A percentile compares a stretch with the other conserved stretches of the same genome.
Conservation (phyloP, 2,329 filamentous ascomycete genomes). For the Paecilomyces fulvus region DNA sequence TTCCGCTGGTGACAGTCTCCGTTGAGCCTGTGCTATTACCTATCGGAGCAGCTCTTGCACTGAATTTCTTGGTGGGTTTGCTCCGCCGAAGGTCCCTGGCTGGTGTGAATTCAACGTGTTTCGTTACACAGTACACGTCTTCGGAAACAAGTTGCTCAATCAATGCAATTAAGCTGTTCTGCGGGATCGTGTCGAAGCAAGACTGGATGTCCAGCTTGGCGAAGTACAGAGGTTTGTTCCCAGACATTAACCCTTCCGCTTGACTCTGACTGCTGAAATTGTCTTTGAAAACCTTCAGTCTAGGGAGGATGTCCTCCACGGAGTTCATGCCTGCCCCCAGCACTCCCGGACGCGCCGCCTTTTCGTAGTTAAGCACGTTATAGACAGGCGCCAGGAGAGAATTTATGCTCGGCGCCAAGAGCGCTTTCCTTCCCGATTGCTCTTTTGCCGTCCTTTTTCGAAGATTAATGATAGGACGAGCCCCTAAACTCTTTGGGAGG, state of each 20-base stretch:
- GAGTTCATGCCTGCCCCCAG: conserved; percentile 79
- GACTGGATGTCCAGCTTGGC: conserved; percentile 86
- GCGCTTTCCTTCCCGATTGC: conserved; percentile 32
- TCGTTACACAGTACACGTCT: conserved; percentile 60
- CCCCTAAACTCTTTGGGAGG: conserved; percentile 67
- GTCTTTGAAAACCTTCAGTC: conserved; percentile 60
- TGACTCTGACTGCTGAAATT: conserved; percentile 7
- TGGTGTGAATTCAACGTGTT: conserved; percentile 64
- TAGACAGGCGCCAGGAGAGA: conserved; percentile 63
- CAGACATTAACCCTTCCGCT: conserved; percentile 27
- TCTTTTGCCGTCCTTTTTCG: conserved; percentile 52
- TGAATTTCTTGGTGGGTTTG: conserved; percentile 40
- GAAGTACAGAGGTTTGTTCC: conserved; percentile 56
- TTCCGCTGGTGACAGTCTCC: conserved; percentile 31
- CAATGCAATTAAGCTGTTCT: conserved; percentile 61
- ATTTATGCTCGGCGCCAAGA: conserved; percentile 59
- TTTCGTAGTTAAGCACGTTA: conserved; percentile 70
- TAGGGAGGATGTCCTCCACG: conserved; percentile 67
- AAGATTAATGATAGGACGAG: conserved; percentile 84
- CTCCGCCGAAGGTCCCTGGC: conserved; percentile 14
- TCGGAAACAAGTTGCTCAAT: conserved; percentile 51
- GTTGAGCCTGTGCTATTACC: conserved; percentile 39
- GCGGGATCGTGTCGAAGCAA: conserved; percentile 93
- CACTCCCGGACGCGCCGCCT: conserved; percentile 46
- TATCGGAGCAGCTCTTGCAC: conserved; percentile 41